Base-by-base conservation (phyloP, 768 basidiomycete genomes). In the Clitopilus passeckerianus region DNA sequence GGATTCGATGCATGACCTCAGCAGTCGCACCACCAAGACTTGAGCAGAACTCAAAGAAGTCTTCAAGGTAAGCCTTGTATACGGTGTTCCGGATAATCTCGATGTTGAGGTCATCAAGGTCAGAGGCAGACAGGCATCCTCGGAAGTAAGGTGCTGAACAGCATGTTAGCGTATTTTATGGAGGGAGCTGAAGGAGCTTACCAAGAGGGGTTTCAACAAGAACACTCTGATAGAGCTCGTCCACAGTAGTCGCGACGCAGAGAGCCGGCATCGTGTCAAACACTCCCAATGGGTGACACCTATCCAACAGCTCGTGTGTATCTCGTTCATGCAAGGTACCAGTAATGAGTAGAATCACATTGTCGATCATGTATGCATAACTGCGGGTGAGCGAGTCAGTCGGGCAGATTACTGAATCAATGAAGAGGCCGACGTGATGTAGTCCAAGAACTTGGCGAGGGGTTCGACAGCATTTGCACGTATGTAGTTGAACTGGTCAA, bases 351-450 rank as follows among this genome's bases (percentile, higher is more conserved):
- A 99, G 82, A 60, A 99, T 89, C 67, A 99, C 91, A 72, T 99
- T 99, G 84, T 99, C 97, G 70, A 99, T 98, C 97, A 99, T 99
- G 76, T 98, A 99, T 30, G 87, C 94, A 71, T 97, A 97, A 50
- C 95, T 97, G 72, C 61, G 34, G 50, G 52, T 50, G 57, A 70
- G 41, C 59, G 52, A 56, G 24, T 35, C 46, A 18, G 33, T 52
- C 34, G 52, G 30, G 6, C 33, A 54, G 27, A 30, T 5, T 44
- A 33, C 56, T 54, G 23, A 58, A 59, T 35, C 14, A 54, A 41
- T 24, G 16, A 56, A 61, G 16, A 82, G n/a, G n/a, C 92, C 64
- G 75, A 98, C 91, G 95, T 98, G 75, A 99, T 92, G 72, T 98
- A 99, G 68, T 98, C 97, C 61, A 99, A 78, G 71, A 99, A 98